phyloP scores from a whole-genome alignment of 1,284 basidiomycete genomes.

The Microbotryum intermedium region DNA sequence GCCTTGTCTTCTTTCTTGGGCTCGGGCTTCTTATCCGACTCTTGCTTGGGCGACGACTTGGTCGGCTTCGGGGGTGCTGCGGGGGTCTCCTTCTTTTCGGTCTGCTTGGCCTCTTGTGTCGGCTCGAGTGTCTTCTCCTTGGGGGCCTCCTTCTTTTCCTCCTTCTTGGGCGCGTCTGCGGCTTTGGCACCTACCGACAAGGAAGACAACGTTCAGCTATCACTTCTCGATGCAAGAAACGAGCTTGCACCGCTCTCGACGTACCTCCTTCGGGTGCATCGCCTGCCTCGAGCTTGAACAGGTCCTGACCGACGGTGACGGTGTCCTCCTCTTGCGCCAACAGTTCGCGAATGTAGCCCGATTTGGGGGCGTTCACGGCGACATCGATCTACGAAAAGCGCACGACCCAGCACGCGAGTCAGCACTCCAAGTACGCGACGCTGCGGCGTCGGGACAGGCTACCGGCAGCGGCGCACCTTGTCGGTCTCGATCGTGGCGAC shows the following conservation, averaged over 20 bases:
- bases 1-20: conserved; percentile 35
- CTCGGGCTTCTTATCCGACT: conserved; percentile 29
- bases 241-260: background rate
- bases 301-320: conserved; percentile 87
- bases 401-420: background rate
- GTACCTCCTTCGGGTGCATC: conserved; percentile 47
- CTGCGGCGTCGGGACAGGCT: background rate
- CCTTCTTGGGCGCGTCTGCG: conserved; percentile 33
- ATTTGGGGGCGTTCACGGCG: conserved; percentile 83
- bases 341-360: conserved; percentile 80
- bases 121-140: conserved; percentile 35
- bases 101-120: conserved; percentile 31
- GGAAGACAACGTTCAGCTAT: background rate
- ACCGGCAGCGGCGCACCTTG: conserved; percentile 55
- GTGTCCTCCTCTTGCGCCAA: conserved; percentile 89
- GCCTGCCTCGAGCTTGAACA: conserved; percentile 84
- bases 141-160: conserved; percentile 33
- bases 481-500: conserved; percentile 97
- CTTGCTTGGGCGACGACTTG: conserved; percentile 49
- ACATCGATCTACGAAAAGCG: conserved; percentile 76
- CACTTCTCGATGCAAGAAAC: background rate
- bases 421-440: background rate
- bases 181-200: conserved; percentile 36
- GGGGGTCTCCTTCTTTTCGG: conserved; percentile 17
- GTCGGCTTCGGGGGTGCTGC: conserved; percentile 64